phyloP scores from a whole-genome alignment of 148 eudicot genomes.

The Cornus suecica region DNA sequence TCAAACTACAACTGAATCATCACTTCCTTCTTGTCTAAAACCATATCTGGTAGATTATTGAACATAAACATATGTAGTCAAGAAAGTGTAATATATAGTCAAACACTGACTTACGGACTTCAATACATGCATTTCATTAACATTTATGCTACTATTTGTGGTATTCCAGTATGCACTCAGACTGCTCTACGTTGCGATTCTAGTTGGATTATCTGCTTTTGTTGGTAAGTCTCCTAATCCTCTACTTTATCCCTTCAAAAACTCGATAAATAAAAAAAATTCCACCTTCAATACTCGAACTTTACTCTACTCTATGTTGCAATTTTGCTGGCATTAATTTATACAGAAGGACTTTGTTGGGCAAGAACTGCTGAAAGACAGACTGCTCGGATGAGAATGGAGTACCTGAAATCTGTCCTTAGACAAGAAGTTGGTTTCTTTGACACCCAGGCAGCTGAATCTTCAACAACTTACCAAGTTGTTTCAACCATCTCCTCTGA shows the following conservation, averaged over 20 bases:
- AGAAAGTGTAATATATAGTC: not conserved
- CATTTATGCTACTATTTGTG: not conserved
- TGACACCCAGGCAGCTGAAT: slow-evolving; percentile 47
- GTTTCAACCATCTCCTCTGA: slow-evolving; percentile 49
- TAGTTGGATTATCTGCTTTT: slow-evolving; percentile 53
- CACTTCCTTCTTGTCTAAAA: too few relatives aligned
- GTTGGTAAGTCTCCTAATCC: slow-evolving; percentile 28
- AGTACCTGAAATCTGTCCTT: slow-evolving; percentile 53
- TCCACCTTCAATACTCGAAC: not conserved
- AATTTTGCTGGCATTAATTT: not conserved
- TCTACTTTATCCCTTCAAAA: not conserved
- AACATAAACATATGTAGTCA: too few relatives aligned
- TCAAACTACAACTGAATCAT: not conserved
- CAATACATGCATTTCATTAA: not conserved
- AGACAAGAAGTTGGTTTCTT: slow-evolving; percentile 59
- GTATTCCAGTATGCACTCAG: slow-evolving; percentile 39
- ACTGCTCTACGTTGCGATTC: slow-evolving; percentile 45
- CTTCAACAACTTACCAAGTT: slow-evolving; percentile 48
- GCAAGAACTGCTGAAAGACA: slow-evolving; percentile 60
- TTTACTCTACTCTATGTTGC: not conserved
- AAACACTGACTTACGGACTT: not conserved
- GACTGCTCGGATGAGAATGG: slow-evolving; percentile 50
- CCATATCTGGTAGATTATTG: not conserved
- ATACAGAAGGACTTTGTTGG: slow-evolving; percentile 57
- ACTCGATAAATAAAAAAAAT: not conserved